Evolutionary conservation across 495 filamentous ascomycete species (phyloP).

Genomic region (Trichoderma gamsii): DNA sequence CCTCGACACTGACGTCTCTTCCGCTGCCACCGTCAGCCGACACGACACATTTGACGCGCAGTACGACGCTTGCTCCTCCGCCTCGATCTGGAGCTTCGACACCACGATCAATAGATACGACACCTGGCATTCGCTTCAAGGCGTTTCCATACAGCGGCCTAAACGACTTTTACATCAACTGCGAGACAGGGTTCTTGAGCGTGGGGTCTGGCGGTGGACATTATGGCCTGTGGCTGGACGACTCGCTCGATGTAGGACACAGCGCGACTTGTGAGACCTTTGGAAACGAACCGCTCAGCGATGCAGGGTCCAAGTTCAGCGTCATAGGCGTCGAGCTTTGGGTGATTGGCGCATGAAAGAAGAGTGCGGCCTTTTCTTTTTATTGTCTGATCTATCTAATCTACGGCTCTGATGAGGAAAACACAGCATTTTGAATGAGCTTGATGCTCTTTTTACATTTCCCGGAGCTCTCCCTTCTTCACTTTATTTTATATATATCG

Average conservation of each 20-base stretch:
- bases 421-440: neutral
- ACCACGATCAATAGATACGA: conserved; percentile 36
- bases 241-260: conserved; percentile 78
- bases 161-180: conserved; percentile 95
- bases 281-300: conserved; percentile 91
- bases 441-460: neutral
- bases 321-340: conserved; percentile 88
- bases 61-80: conserved; percentile 53
- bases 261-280: conserved; percentile 81
- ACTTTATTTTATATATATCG: neutral
- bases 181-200: conserved; percentile 77
- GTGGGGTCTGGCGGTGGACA: conserved; percentile 83
- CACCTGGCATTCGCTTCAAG: conserved; percentile 68
- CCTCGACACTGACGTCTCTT: conserved; percentile 53
- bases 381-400: neutral
- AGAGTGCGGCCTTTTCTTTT: neutral
- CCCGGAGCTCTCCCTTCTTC: neutral
- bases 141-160: conserved; percentile 93
- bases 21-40: conserved; percentile 73
- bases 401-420: neutral
- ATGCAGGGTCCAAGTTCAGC: conserved; percentile 89
- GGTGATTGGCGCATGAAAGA: conserved; percentile 55
- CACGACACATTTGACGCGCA: conserved; percentile 61
- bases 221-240: conserved; percentile 90
- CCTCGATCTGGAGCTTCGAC: conserved; percentile 27